Evolutionary conservation across 2,329 filamentous ascomycete species (phyloP).

Genomic region (Colletotrichum sp.): DNA sequence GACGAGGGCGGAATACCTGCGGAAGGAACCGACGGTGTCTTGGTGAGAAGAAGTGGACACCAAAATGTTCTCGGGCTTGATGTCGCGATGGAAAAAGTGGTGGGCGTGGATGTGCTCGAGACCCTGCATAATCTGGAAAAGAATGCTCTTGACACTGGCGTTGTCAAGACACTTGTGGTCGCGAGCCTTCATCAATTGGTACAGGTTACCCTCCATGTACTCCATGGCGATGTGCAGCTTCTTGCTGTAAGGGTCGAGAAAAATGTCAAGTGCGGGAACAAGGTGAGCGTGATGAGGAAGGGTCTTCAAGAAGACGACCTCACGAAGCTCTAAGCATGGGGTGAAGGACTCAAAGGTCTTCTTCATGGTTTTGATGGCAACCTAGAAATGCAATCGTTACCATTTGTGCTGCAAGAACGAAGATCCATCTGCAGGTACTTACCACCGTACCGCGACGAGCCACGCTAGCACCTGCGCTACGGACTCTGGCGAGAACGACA

Average conservation of each 20-base stretch:
- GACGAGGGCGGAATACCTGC: constrained; percentile 89
- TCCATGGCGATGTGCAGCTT: constrained; percentile 99
- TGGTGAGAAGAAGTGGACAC: constrained; percentile 88
- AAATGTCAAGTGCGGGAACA: constrained; percentile 97
- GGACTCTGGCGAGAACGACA: constrained; percentile 88
- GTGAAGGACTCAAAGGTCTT: constrained; percentile 95
- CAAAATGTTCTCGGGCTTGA: constrained; percentile 98
- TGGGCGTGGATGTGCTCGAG: constrained; percentile 97
- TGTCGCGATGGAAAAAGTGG: constrained; percentile 97
- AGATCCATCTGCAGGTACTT: constrained; percentile 44
- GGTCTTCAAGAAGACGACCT: constrained; percentile 94
- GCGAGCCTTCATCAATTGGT: constrained; percentile 97
- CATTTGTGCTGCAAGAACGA: neutral
- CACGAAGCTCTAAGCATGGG: constrained; percentile 89
- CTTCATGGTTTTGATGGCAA: constrained; percentile 99
- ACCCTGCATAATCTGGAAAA: constrained; percentile 95
- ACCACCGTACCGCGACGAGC: constrained; percentile 93
- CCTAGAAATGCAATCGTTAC: constrained; percentile 54
- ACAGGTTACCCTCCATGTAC: constrained; percentile 99
- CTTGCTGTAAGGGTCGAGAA: constrained; percentile 93
- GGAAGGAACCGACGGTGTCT: constrained; percentile 81
- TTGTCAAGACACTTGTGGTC: constrained; percentile 95
- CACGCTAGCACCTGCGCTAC: constrained; percentile 86
- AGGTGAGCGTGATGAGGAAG: constrained; percentile 88
- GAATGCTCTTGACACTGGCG: constrained; percentile 92